Percentiles rank a stretch among this genome's conserved stretches.
These are phyloP conservation scores for Candida pseudoglaebosa DNA, from an alignment of 805 yeast genomes.

Conservation along the genomic window DNA sequence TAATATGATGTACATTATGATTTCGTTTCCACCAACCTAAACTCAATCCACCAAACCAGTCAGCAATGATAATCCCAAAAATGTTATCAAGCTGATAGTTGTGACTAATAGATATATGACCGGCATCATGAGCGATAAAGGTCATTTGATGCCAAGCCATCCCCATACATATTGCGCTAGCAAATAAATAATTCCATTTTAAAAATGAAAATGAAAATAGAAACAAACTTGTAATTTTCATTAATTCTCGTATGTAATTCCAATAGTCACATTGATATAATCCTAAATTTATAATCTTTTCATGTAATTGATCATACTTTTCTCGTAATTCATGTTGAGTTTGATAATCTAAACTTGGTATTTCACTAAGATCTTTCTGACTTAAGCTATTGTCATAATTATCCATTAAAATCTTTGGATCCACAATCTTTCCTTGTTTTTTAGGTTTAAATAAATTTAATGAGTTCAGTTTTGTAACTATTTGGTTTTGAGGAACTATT, in stretches of 20 bases:
- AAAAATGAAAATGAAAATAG: conserved; percentile 47
- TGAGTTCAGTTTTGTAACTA: conserved; percentile 36
- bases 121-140: conserved; percentile 87
- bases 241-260: conserved; percentile 65
- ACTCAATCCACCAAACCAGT: conserved; percentile 83
- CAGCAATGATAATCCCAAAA: conserved; percentile 69
- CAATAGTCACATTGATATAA: conserved; percentile 70
- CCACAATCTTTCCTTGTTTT: conserved; percentile 33
- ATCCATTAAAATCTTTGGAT: conserved; percentile 51
- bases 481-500: conserved; percentile 45
- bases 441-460: conserved; percentile 21
- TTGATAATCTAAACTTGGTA: conserved; percentile 64
- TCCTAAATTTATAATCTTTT: conserved; percentile 50
- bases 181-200: conserved; percentile 38
- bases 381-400: conserved; percentile 57
- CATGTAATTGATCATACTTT: conserved; percentile 61
- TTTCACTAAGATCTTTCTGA: conserved; percentile 47
- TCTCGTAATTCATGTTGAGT: conserved; percentile 58
- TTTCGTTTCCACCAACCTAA: conserved; percentile 94
- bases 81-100: conserved; percentile 71
- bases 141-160: conserved; percentile 86
- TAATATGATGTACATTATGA: conserved; percentile 88
- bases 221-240: conserved; percentile 56
- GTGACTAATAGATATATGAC: conserved; percentile 81
- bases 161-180: conserved; percentile 67